Base-by-base conservation (phyloP, 257 asterid genomes). In the Solanum sejunctum region DNA sequence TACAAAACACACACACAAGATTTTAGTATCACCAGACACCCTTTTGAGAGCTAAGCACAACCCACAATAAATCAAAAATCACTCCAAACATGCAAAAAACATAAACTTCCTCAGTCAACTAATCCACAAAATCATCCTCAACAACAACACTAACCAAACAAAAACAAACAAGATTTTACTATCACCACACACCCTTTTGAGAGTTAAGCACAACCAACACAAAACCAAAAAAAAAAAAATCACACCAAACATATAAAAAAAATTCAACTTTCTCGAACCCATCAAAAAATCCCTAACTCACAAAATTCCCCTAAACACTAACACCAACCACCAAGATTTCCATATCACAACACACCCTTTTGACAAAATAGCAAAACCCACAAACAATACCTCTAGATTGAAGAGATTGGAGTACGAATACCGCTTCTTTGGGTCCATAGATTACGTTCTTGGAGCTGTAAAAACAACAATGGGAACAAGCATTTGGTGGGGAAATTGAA, bases 341-440 rank as follows among this genome's bases (percentile, higher is more conserved):
- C 7, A 21, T 49, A 73, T 43, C 36, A 21, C n/a, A 45, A 73
- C 39, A 73, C 43, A 47, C 81, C 81, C 57, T 73, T 21, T 73
- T 73, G 81, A 13, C 12, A 73, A 21, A 49, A 86, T 63, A 71
- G 82, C 51, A 73, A 73, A 73, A 73, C 41, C 81, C 60, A 73
- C 41, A 41, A 71, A 58, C 54, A 55, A 52, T 73, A 75, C 82
- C 82, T 97, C 98, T 87, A 97, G 99, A 92, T 95, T 97, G 93
- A 97, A 97, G 84, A 97, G 98, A 90, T 92, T 94, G 21, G 93
- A 87, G 85, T 92, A 92, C 12, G 96, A 90, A 64, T 89, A 90
- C 75, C 90, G 90, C 87, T 90, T 70, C 84, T 90, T 94, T 82
- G 97, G 77, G 92, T 97, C 98, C 99, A 97, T 97, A 82, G 78